Base-by-base conservation (phyloP, 345 rosid species). In the Mangifera indica region DNA sequence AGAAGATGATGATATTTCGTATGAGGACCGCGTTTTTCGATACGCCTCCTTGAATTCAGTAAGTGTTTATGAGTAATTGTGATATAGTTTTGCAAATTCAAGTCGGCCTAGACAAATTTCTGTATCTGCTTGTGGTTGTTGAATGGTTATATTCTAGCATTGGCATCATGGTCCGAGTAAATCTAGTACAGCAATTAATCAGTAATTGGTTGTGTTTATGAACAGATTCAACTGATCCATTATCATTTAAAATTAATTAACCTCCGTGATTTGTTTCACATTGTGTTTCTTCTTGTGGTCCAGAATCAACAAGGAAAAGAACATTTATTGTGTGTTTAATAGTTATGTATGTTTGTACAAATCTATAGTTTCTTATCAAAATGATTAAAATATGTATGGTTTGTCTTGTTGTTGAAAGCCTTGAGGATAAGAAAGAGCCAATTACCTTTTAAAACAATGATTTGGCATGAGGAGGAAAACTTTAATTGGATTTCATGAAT, bases 31-130 rank as follows among this genome's bases (percentile, higher is more conserved):
- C 20, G 85, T 94, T 64, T 94, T 92, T 72, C 89, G 78, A 44
- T 94, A 85, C 81, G 98, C 97, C 64, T 89, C 97, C 11, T 69
- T 79, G 22, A 94, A 88, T 77, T 92, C 98, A 60, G 97, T 91
- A 75, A 76, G 97, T 77, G 14, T 21, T 51, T 59, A 24, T n/a
- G 13, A 18, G 20, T 24, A 15, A 22, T 69, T 24, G 46, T 56
- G 49, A 24, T 24, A 42, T 54, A 68, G 14, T 32, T 9, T 61
- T 34, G 26, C 46, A 49, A 18, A 42, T 37, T 42, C 29, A 20
- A 51, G n/a, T n/a, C n/a, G n/a, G n/a, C n/a, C n/a, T n/a, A n/a
- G n/a, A n/a, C n/a, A n/a, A n/a, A n/a, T n/a, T n/a, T n/a, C n/a
- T n/a, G n/a, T n/a, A n/a, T n/a, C n/a, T n/a, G n/a, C n/a, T n/a